Conservation (phyloP, 352 stramenopile genomes). For the Pythium volutum region DNA sequence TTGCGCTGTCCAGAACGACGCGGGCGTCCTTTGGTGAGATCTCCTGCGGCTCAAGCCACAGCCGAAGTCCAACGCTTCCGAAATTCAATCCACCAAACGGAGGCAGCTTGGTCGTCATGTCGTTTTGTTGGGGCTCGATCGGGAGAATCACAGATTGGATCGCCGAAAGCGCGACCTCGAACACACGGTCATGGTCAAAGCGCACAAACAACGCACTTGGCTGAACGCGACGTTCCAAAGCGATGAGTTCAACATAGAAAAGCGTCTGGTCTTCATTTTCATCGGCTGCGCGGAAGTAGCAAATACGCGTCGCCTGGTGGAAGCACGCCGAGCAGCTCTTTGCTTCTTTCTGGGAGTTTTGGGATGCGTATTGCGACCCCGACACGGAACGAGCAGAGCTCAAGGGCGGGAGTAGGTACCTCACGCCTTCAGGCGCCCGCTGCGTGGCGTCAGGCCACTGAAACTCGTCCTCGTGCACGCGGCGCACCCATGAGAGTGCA, state of each 20-base stretch:
- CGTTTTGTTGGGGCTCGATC: conserved; percentile 1
- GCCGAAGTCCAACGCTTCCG: conserved; percentile 28
- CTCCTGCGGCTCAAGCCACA: conserved; percentile 36
- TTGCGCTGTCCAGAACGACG: conserved; percentile 12
- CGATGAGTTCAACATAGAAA: conserved; percentile 27
- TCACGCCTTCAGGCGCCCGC: neutral
- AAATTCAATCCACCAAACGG: conserved; percentile 34
- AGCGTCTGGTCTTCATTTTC: conserved; percentile 33
- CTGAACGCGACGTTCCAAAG: neutral
- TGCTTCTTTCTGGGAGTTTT: neutral
- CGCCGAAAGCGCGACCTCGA: conserved; percentile 22
- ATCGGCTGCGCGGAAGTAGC: conserved; percentile 27
- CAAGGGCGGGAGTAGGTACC: neutral
- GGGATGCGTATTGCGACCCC: neutral
- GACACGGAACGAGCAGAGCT: neutral
- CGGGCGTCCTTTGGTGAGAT: neutral
- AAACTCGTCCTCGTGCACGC: conserved; percentile 8
- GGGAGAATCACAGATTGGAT: conserved; percentile 14
- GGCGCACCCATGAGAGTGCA: conserved; percentile 33
- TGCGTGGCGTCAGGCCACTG: neutral
- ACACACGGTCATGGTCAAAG: conserved; percentile 28
- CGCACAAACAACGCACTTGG: conserved; percentile 20
- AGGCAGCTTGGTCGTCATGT: conserved; percentile 9
- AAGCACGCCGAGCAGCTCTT: conserved; percentile 35
- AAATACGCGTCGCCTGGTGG: conserved; percentile 31